Evolutionary conservation across 805 yeast genomes (phyloP), one percentile per base, ranked within the genome.

Genomic region (Saturnispora serradocipensis): DNA sequence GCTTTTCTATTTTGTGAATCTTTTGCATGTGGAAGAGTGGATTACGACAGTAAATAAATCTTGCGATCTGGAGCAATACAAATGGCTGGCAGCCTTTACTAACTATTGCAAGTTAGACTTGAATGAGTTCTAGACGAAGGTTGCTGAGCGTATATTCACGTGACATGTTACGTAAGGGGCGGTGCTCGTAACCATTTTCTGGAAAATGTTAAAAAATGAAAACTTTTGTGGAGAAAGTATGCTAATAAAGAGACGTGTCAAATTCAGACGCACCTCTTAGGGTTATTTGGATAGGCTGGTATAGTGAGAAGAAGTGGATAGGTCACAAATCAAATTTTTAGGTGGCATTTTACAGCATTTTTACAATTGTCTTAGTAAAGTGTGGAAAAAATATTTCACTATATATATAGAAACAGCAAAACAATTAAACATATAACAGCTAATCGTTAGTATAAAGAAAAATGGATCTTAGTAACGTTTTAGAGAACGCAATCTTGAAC

Each of bases 401-500:
- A 30, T 30, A 30, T 38, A 18, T 16, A 38, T 18, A 16, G 22
- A 38, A 38, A 38, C 42, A 9, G 6, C 42, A 38, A 20, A 18
- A 38, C 42, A 38, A 18, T 38, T 9, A 38, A 8, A 44, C n/a
- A 44, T 44, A 38, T 36, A 13, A 34, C 24, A 10, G 16, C 42
- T 20, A 38, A 38, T 38, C 22, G 24, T 16, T 39, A 40, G 30
- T 30, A 40, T 15, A 42, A 42, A 27, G 28, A 15, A 40, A n/a
- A 28, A 77, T 76, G 79, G 86, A 87, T 69, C 79, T 88, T 63
- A 78, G 81, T 58, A 76, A 76, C 59, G 72, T 86, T 55, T 78
- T 89, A 62, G 95, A 88, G 65, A 82, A 82, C 61, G 95, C 96
- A 53, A 79, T 89, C 64, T 71, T 85, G 59, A 78, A 77, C 63